Percentiles rank a stretch among this genome's conserved stretches.
phyloP scores from a whole-genome alignment of 83 land plant genomes.

The Larix sibirica region DNA sequence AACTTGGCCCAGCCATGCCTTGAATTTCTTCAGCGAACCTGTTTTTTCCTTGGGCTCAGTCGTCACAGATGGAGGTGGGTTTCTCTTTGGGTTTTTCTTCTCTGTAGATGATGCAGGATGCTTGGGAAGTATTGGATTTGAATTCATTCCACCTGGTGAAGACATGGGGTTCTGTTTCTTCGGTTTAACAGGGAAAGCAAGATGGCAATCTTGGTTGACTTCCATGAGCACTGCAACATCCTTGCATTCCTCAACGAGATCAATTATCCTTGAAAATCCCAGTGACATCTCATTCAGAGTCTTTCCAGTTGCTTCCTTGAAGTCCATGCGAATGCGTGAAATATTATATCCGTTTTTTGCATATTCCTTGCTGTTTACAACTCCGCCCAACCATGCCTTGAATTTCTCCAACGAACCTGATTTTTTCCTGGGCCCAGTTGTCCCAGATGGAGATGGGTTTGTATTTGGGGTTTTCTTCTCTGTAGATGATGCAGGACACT shows the following conservation, averaged over 20 bases:
- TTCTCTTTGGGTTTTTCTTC: not conserved
- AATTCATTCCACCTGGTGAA: not conserved
- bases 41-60: not conserved
- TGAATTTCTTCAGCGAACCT: not conserved
- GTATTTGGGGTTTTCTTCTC: not conserved
- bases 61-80: not conserved
- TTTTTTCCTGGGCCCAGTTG: not conserved
- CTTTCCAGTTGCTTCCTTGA: conserved; percentile 14
- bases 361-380: conserved; percentile 9
- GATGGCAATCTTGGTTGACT: conserved; percentile 7
- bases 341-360: not conserved
- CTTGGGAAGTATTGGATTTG: not conserved
- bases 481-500: too few species aligned
- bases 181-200: conserved; percentile 5
- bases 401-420: not conserved
- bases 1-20: conserved; percentile 3
- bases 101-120: too few species aligned
- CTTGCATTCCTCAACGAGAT: conserved; percentile 10
- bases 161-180: not conserved
- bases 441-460: not conserved
- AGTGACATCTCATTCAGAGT: not conserved
- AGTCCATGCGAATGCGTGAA: conserved; percentile 9
- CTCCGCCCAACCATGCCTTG: not conserved
- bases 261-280: not conserved
- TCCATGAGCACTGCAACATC: conserved; percentile 12